Percentiles rank a stretch among this genome's conserved stretches.
Conservation (phyloP, 306 rosid genomes). For the Rubus parviflorus region DNA sequence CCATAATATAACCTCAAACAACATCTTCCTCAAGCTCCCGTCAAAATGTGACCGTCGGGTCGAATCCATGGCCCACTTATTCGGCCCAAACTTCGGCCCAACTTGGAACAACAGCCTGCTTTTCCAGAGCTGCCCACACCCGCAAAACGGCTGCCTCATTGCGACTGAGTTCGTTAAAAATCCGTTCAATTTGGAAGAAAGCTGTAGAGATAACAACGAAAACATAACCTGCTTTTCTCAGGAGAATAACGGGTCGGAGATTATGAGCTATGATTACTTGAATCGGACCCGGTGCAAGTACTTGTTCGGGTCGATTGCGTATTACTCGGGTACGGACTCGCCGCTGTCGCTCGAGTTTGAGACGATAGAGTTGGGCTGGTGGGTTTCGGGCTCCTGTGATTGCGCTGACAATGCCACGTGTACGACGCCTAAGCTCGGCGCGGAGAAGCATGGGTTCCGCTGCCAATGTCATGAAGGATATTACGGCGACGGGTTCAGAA, state of each 20-base stretch:
- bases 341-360: conserved; percentile 43
- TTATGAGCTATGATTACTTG: conserved; percentile 23
- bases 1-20: conserved; percentile 42
- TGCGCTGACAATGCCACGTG: conserved; percentile 43
- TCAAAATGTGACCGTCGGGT: conserved; percentile 46
- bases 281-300: conserved; percentile 20
- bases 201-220: conserved; percentile 27
- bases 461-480: conserved; percentile 57
- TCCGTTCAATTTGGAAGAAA: conserved; percentile 13
- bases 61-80: conserved; percentile 35
- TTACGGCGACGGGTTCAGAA: conserved; percentile 57
- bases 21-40: conserved; percentile 51
- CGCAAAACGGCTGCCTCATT: conserved; percentile 39
- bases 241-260: neutral
- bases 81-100: conserved; percentile 38
- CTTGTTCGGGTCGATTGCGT: conserved; percentile 52
- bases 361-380: conserved; percentile 73
- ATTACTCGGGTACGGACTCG: conserved; percentile 30
- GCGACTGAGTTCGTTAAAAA: conserved; percentile 29
- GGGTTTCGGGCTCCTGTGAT: conserved; percentile 39
- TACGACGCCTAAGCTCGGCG: neutral
- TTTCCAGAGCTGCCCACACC: conserved; percentile 39
- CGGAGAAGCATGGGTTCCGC: conserved; percentile 36
- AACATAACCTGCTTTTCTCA: conserved; percentile 52
- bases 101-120: conserved; percentile 53